Percentiles rank a stretch among this genome's conserved stretches.
Evolutionary conservation across 208 protist species (phyloP).

Genomic region (Endotrypanum monterogeii): DNA sequence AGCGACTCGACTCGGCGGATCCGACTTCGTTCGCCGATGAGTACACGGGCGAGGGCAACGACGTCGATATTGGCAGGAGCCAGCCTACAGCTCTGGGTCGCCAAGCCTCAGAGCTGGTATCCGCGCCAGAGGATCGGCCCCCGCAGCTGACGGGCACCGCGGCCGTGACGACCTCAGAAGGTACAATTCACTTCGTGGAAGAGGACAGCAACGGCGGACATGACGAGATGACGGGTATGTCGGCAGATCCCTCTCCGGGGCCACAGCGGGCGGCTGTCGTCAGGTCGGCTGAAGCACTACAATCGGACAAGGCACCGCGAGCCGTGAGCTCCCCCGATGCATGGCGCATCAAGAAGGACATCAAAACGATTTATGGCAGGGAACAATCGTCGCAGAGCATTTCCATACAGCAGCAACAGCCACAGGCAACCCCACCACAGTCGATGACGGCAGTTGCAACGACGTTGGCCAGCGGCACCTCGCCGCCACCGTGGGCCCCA

Average conservation of each 20-base stretch:
- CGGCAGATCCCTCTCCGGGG: not conserved
- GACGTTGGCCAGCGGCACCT: not conserved
- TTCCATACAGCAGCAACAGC: not conserved
- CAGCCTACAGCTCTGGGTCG: not conserved
- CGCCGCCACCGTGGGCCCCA: not conserved
- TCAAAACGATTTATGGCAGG: not conserved
- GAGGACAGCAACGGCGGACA: not conserved
- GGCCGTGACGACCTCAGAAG: not conserved
- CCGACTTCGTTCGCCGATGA: not conserved
- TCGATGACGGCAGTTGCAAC: not conserved
- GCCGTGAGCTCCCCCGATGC: not conserved
- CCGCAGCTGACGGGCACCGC: not conserved
- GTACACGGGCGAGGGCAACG: not conserved
- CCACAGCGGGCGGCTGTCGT: not conserved
- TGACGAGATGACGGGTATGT: not conserved
- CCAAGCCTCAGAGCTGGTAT: not conserved
- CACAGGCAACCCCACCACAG: not conserved
- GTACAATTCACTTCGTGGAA: constrained; percentile 8
- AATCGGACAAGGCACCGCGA: not conserved
- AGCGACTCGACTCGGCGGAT: constrained; percentile 13
- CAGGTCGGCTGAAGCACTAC: not conserved
- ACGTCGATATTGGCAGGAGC: not conserved
- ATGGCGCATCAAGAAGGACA: not conserved
- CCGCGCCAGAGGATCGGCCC: not conserved
- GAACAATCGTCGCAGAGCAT: not conserved